Percentiles rank a stretch among this genome's conserved stretches.
phyloP scores from a whole-genome alignment of 2,329 filamentous ascomycete genomes.

The Mycocentrospora acerina region DNA sequence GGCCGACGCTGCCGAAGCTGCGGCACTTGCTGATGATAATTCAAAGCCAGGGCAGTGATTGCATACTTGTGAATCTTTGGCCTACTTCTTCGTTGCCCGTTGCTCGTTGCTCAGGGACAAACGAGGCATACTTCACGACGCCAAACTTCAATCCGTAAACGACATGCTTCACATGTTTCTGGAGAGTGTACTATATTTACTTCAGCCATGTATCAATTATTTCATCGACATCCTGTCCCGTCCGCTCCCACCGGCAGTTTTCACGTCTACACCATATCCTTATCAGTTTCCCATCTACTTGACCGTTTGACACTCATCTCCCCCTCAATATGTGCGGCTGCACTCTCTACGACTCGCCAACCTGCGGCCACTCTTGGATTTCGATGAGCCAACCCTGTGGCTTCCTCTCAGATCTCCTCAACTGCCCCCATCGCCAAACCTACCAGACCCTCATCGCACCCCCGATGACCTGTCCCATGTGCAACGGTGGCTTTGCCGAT shows the following conservation, averaged over 20 bases:
- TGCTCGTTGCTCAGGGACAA: slow-evolving; percentile 7
- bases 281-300: too few species aligned
- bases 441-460: slow-evolving; percentile 30
- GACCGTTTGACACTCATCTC: neutral
- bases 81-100: slow-evolving; percentile 1
- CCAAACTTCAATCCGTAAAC: slow-evolving; percentile 7
- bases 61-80: slow-evolving; percentile 7
- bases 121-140: slow-evolving; percentile 14
- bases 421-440: slow-evolving; percentile 42
- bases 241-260: neutral
- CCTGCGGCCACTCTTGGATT: slow-evolving; percentile 53
- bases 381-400: slow-evolving; percentile 49
- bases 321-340: slow-evolving; percentile 49
- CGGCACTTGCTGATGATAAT: slow-evolving; percentile 36
- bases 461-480: slow-evolving; percentile 29
- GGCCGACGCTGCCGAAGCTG: slow-evolving; percentile 15
- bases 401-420: slow-evolving; percentile 43
- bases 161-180: slow-evolving; percentile 11
- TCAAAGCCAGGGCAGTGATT: slow-evolving; percentile 30
- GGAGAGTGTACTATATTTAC: slow-evolving; percentile 23
- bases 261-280: too few species aligned
- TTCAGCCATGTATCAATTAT: slow-evolving; percentile 7
- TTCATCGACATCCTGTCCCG: neutral
- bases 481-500: slow-evolving; percentile 30
- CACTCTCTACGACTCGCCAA: slow-evolving; percentile 47